Percentiles rank a stretch among this genome's conserved stretches.
Conservation (phyloP, 768 basidiomycete species). For the Boletellus ananiceps region DNA sequence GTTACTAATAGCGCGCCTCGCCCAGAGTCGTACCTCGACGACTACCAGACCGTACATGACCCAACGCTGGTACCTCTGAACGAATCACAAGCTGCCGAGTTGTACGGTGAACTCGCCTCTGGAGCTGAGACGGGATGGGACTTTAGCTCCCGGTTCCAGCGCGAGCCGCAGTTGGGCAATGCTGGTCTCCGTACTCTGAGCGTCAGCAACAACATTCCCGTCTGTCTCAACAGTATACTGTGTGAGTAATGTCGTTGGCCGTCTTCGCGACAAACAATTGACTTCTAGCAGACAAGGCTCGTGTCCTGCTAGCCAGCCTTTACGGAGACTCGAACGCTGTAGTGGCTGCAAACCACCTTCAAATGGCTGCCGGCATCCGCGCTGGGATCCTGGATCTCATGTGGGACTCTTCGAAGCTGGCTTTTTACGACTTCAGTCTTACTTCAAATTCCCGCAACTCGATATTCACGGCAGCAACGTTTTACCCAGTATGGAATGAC, state of each 20-base stretch:
- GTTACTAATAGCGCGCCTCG: conserved; percentile 84
- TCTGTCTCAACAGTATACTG: conserved; percentile 82
- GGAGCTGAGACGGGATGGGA: conserved; percentile 76
- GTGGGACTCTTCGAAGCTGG: conserved; percentile 80
- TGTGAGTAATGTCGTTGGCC: conserved; percentile 43
- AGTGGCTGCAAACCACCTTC: conserved; percentile 46
- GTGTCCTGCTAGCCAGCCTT: conserved; percentile 53
- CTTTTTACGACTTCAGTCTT: conserved; percentile 88
- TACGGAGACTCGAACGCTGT: conserved; percentile 47
- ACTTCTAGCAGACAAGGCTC: conserved; percentile 53
- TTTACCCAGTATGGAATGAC: conserved; percentile 83
- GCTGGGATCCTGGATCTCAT: conserved; percentile 77
- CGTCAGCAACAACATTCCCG: conserved; percentile 60
- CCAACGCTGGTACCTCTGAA: conserved; percentile 55
- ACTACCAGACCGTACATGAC: conserved; percentile 76
- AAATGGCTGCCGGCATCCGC: conserved; percentile 53
- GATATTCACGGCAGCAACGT: conserved; percentile 71
- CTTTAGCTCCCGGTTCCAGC: conserved; percentile 43
- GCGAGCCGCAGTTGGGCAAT: conserved; percentile 34
- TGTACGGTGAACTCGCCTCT: conserved; percentile 86
- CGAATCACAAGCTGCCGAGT: conserved; percentile 49
- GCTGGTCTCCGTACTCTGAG: conserved; percentile 68
- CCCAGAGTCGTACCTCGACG: conserved; percentile 79
- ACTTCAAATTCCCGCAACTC: conserved; percentile 58
- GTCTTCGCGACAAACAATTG: background rate